These are phyloP conservation scores for Solanum hybrid DNA, from an alignment of 305 asterid species.

Conservation along the genomic window DNA sequence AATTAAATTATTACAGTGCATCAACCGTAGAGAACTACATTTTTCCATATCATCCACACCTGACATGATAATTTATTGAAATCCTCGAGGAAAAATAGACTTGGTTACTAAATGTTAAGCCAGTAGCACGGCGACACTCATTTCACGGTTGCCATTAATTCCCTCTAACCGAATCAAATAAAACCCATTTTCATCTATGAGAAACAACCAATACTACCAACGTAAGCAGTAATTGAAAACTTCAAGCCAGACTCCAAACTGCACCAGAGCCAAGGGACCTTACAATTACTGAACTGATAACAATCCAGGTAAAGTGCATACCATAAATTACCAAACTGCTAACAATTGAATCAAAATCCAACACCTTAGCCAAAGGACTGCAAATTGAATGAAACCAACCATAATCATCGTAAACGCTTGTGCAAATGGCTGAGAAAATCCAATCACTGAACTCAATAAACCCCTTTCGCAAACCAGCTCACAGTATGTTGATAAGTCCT, in stretches of 20 bases:
- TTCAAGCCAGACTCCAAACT: constrained; percentile 1
- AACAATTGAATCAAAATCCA: not conserved
- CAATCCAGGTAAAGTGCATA: constrained; percentile 10
- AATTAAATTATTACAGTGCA: constrained; percentile 10
- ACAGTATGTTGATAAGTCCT: constrained; percentile 2
- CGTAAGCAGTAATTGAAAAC: not conserved
- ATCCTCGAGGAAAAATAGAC: constrained; percentile 13
- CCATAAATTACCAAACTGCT: constrained; percentile 7
- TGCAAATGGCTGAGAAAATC: not conserved
- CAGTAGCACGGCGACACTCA: constrained; percentile 2
- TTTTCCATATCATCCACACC: constrained; percentile 19
- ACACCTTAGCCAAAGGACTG: not conserved
- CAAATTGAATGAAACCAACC: constrained; percentile 5
- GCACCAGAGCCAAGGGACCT: constrained; percentile 4
- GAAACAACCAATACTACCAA: constrained; percentile 1
- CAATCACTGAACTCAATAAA: not conserved
- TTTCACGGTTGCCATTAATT: not conserved
- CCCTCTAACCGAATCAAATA: not conserved
- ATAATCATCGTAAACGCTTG: not conserved
- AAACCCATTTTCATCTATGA: not conserved
- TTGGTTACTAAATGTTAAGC: constrained; percentile 1
- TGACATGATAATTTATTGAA: constrained; percentile 4
- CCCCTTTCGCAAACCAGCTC: constrained; percentile 1
- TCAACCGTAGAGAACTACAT: constrained; percentile 19
- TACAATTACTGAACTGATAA: constrained; percentile 2